These are phyloP conservation scores for Cystofilobasidium capitatum DNA, from an alignment of 768 basidiomycete species.

Conservation along the genomic window DNA sequence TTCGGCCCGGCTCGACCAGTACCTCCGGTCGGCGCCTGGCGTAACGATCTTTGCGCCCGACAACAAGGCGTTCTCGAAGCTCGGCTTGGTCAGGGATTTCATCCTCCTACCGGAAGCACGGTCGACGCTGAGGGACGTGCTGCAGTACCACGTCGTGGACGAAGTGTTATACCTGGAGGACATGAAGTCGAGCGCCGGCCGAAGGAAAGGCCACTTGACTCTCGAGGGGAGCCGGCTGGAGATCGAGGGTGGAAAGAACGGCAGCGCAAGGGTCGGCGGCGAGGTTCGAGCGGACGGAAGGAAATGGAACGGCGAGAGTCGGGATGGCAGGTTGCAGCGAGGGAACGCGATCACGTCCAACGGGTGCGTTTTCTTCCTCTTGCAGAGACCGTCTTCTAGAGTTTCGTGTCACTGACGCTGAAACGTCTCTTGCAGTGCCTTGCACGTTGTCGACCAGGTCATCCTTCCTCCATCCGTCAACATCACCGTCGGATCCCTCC, in stretches of 20 bases:
- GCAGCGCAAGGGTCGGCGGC: constrained; percentile 41
- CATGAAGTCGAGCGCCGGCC: constrained; percentile 26
- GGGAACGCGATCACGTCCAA: constrained; percentile 62
- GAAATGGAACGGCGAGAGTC: constrained; percentile 40
- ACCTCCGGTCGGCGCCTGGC: constrained; percentile 51
- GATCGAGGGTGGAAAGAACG: constrained; percentile 50
- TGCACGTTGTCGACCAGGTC: constrained; percentile 62
- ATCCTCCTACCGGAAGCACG: constrained; percentile 62
- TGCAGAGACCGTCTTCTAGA: neutral
- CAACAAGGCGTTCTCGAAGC: constrained; percentile 76
- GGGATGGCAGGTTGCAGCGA: constrained; percentile 34
- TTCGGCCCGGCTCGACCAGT: constrained; percentile 70
- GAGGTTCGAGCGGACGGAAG: constrained; percentile 10
- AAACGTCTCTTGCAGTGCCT: constrained; percentile 44
- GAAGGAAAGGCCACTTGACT: constrained; percentile 49
- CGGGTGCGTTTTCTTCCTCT: constrained; percentile 11
- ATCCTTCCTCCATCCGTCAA: constrained; percentile 73
- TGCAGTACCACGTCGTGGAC: constrained; percentile 76
- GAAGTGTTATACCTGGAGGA: constrained; percentile 61
- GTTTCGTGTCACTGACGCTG: neutral
- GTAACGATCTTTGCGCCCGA: constrained; percentile 77
- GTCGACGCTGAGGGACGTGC: constrained; percentile 67
- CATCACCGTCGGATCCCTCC: constrained; percentile 77
- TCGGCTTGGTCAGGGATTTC: constrained; percentile 82
- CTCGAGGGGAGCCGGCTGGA: constrained; percentile 76